Evolutionary conservation across 2,329 filamentous ascomycete genomes (phyloP).

Genomic region (Fonsecaea erecta): DNA sequence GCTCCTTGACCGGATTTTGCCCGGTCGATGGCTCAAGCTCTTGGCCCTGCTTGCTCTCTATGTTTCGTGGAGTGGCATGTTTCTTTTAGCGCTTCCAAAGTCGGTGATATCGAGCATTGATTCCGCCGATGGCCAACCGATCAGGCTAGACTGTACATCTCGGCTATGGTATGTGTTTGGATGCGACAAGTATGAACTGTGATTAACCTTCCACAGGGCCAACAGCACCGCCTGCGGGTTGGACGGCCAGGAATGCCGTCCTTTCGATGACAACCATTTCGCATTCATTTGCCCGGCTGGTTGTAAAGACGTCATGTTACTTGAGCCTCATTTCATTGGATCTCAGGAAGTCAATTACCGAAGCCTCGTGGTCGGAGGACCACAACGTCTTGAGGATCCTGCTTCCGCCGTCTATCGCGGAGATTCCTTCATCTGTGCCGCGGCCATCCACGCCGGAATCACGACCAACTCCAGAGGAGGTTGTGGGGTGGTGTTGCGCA

Average conservation of each 20-base stretch:
- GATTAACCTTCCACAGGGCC: conserved; percentile 9
- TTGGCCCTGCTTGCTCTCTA: background rate
- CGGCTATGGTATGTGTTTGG: conserved; percentile 3
- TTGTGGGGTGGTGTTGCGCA: conserved; percentile 60
- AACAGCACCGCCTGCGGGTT: conserved; percentile 52
- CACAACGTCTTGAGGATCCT: conserved; percentile 44
- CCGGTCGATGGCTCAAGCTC: conserved; percentile 4
- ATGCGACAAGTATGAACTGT: background rate
- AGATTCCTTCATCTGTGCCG: conserved; percentile 65
- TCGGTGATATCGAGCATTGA: background rate
- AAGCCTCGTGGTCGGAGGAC: conserved; percentile 61
- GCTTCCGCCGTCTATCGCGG: conserved; percentile 58
- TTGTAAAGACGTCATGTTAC: conserved; percentile 56
- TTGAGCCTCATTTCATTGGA: conserved; percentile 63
- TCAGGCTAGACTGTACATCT: conserved; percentile 6
- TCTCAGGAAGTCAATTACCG: conserved; percentile 60
- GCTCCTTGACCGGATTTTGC: background rate
- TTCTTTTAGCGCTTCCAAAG: conserved; percentile 1
- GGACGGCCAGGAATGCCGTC: conserved; percentile 61
- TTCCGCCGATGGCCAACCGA: background rate
- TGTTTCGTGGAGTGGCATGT: conserved; percentile 3
- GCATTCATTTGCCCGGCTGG: conserved; percentile 64
- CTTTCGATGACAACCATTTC: conserved; percentile 59
- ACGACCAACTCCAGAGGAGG: conserved; percentile 60
- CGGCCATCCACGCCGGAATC: conserved; percentile 64